Base-by-base conservation (phyloP, 202 grass and related monocot genomes). In the Zizania palustris region DNA sequence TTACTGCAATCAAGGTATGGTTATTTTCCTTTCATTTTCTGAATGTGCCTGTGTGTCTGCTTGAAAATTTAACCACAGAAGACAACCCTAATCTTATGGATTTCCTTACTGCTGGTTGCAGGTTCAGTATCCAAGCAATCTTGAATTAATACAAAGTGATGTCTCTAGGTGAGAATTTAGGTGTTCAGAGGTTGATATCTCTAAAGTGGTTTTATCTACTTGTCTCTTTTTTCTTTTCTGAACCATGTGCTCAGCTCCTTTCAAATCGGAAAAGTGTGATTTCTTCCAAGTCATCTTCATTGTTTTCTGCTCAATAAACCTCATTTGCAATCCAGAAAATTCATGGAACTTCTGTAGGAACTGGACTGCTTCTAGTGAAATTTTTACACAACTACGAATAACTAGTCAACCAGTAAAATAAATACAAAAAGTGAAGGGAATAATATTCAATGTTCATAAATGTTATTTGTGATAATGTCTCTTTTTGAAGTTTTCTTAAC, bases 81-180 rank as follows among this genome's bases (percentile, higher is more conserved):
- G 8, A 42, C 60, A 55, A 56, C 6, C 51, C 15, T n/a, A 60
- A 10, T 69, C 9, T 81, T 76, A 85, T 79, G 60, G 9, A 64
- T 74, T 85, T 84, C 41, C 38, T 44, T 84, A 38, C 65, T 73
- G 54, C 73, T 60, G 81, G 20, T 62, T 94, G 69, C 90, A 99
- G 96, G 92, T 99, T 79, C 89, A 96, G 48, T 99, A 99, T 80
- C 96, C 96, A 60, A 91, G 75, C 85, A 99, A 88, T 84, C 72
- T 85, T 80, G 92, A 90, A 74, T 87, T 92, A 77, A 89, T 61
- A 40, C 81, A 99, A 85, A 84, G 46, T 79, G 89, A 86, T 73
- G 80, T 74, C 65, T 74, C 89, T 76, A 80, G 85, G 96, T 98
- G 81, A 92, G 83, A 63, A 59, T 21, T 87, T 37, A 21, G 6